Conservation (phyloP, 306 rosid genomes). For the Abrus pulchellus region DNA sequence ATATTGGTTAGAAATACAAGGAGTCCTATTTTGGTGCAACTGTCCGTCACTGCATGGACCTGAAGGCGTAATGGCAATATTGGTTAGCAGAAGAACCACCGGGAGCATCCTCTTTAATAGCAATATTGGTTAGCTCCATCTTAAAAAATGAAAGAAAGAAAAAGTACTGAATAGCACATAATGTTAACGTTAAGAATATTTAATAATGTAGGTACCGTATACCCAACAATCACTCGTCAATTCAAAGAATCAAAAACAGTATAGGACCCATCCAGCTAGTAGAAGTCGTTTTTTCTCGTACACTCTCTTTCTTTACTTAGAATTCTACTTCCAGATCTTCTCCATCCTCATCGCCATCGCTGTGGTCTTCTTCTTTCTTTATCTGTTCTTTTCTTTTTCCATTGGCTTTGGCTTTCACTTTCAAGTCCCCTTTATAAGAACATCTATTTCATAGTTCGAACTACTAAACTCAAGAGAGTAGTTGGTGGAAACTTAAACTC, state of each 20-base stretch:
- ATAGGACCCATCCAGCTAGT: neutral
- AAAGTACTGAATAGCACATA: no score
- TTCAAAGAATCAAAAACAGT: neutral
- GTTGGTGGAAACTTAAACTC: neutral
- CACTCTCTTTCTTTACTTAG: neutral
- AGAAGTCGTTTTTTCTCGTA: neutral
- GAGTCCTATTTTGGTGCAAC: no score
- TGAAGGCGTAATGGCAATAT: no score
- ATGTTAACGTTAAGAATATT: no score
- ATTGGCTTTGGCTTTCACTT: neutral
- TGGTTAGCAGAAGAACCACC: no score
- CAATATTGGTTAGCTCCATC: no score
- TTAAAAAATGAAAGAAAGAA: no score
- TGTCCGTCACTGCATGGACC: no score
- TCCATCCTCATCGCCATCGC: neutral
- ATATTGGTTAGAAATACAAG: no score
- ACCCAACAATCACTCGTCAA: neutral
- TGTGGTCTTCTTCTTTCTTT: neutral
- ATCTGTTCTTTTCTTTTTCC: neutral
- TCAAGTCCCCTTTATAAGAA: neutral
- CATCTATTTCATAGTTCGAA: neutral
- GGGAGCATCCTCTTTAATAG: no score
- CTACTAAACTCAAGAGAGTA: neutral
- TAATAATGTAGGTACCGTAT: no score
- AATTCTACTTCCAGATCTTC: neutral